phyloP scores from a whole-genome alignment of 345 rosid genomes.

The Laguncularia racemosa region DNA sequence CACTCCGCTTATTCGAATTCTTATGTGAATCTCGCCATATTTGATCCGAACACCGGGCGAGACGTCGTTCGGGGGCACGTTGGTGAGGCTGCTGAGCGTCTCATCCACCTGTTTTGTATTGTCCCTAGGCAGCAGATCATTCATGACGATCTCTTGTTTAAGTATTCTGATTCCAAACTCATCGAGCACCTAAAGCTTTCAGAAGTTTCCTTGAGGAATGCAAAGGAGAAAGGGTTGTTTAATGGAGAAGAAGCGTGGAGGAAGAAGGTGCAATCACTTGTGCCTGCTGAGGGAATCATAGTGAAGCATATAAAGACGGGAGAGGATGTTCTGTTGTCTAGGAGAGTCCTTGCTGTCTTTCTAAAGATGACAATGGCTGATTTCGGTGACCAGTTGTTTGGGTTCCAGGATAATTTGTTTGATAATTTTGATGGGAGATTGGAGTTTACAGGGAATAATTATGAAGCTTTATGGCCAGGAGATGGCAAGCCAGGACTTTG shows the following conservation, averaged over 20 bases:
- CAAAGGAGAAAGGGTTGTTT: constrained; percentile 53
- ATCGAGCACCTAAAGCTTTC: constrained; percentile 52
- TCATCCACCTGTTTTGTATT: constrained; percentile 79
- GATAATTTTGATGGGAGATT: constrained; percentile 54
- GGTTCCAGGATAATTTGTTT: constrained; percentile 64
- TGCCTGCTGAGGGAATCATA: constrained; percentile 51
- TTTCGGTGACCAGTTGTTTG: constrained; percentile 81
- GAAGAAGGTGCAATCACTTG: constrained; percentile 48
- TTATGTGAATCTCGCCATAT: constrained; percentile 83
- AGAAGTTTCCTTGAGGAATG: constrained; percentile 44
- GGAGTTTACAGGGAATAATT: constrained; percentile 57
- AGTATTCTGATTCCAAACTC: constrained; percentile 66
- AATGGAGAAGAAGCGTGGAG: constrained; percentile 68
- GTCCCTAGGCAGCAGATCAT: constrained; percentile 79
- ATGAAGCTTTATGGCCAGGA: constrained; percentile 77
- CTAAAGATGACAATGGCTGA: constrained; percentile 84
- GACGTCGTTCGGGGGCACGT: constrained; percentile 76
- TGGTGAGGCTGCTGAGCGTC: constrained; percentile 72
- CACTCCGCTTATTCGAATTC: constrained; percentile 97
- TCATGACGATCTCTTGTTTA: constrained; percentile 75
- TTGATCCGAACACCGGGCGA: constrained; percentile 78
- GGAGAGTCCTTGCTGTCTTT: constrained; percentile 66
- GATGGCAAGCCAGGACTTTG: constrained; percentile 85
- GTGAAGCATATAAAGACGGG: constrained; percentile 79
- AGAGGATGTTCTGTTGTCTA: constrained; percentile 50